Percentiles rank a stretch among this genome's conserved stretches.
These are phyloP conservation scores for Pythium periplocum DNA, from an alignment of 352 stramenopile species.

Conservation along the genomic window DNA sequence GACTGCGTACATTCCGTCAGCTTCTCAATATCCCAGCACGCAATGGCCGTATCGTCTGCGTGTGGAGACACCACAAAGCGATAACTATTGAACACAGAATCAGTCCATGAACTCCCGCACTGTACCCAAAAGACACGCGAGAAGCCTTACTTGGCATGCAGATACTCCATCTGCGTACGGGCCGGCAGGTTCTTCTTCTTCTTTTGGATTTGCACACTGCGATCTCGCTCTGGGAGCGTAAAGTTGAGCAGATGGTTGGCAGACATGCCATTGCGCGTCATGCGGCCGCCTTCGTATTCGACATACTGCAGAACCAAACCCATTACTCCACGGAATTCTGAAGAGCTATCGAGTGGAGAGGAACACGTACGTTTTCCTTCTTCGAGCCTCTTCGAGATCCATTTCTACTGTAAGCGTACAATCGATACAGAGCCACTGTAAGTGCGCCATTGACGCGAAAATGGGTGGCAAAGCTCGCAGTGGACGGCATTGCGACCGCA, in stretches of 20 bases:
- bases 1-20: conserved; percentile 67
- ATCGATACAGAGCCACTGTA: no score
- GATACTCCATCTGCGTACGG: conserved; percentile 78
- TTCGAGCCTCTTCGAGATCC: no score
- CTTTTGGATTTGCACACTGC: conserved; percentile 39
- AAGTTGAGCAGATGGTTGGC: conserved; percentile 87
- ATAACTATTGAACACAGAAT: conserved; percentile 33
- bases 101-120: not conserved
- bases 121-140: not conserved
- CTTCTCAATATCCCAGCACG: conserved; percentile 68
- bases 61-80: conserved; percentile 76
- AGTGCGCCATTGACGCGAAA: no score
- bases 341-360: no score
- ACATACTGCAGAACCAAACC: conserved; percentile 8
- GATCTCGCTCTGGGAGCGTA: conserved; percentile 53
- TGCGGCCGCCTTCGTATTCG: conserved; percentile 29
- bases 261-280: conserved; percentile 61
- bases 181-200: conserved; percentile 37
- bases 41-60: conserved; percentile 30
- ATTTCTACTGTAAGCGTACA: no score
- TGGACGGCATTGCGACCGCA: no score
- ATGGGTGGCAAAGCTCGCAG: no score
- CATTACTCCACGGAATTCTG: no score
- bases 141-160: conserved; percentile 71
- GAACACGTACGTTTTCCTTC: no score